Evolutionary conservation across 1,139 yeast genomes (phyloP).

Genomic region (Geotrichum histeridarum): DNA sequence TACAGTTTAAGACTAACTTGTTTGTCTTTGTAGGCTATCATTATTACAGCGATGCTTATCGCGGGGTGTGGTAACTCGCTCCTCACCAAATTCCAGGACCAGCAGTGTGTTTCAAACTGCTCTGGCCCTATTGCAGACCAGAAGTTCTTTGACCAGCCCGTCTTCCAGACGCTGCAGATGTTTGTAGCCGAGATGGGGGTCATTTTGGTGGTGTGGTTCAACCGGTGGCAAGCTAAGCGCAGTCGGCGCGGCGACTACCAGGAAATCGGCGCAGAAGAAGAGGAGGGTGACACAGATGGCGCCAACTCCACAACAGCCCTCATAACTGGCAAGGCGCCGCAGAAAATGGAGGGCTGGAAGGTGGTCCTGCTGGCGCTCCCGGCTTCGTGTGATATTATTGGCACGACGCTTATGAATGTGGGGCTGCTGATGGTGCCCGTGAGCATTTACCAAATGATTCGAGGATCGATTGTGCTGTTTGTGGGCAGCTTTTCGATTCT

Average conservation of each 20-base stretch:
- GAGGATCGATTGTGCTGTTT: conserved; percentile 72
- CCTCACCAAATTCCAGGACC: conserved; percentile 71
- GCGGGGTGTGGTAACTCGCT: conserved; percentile 72
- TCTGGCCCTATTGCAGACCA: conserved; percentile 42
- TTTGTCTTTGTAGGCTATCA: conserved; percentile 20
- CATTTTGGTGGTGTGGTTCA: conserved; percentile 39
- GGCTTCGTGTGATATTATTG: conserved; percentile 64
- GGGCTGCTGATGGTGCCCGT: conserved; percentile 74
- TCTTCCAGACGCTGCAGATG: conserved; percentile 76
- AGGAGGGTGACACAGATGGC: not conserved
- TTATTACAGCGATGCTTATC: conserved; percentile 42
- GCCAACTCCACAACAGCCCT: not conserved
- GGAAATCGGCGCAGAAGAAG: not conserved
- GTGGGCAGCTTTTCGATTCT: conserved; percentile 68
- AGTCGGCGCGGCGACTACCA: not conserved
- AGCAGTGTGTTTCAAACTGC: conserved; percentile 63
- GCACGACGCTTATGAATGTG: conserved; percentile 71
- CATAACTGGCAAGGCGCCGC: not conserved
- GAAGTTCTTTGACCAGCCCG: conserved; percentile 66
- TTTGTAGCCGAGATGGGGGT: conserved; percentile 64
- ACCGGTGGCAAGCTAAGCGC: not conserved
- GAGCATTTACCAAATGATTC: conserved; percentile 78
- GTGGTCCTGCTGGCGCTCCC: conserved; percentile 49
- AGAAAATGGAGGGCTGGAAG: not conserved
- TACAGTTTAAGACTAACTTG: not conserved